Percentiles rank a stretch among this genome's conserved stretches.
phyloP scores from a whole-genome alignment of 352 stramenopile genomes.

The Pythium rhizo-oryzae region DNA sequence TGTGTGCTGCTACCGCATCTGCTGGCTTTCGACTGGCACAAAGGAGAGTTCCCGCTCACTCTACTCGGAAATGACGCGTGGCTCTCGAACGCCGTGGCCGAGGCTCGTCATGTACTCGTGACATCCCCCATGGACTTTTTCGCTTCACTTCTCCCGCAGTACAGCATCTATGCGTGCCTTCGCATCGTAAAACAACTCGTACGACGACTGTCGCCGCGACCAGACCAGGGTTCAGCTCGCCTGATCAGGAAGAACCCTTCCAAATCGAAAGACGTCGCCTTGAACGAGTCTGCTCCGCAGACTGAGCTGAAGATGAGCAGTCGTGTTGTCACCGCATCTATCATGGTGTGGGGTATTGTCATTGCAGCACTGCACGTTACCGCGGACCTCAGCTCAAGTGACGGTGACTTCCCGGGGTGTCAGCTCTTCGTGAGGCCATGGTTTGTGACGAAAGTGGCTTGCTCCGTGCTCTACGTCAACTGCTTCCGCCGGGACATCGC shows the following conservation, averaged over 20 bases:
- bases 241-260: too few relatives aligned
- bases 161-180: constrained; percentile 15
- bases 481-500: background rate
- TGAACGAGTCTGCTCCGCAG: too few relatives aligned
- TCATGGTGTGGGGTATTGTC: too few relatives aligned
- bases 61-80: constrained; percentile 18
- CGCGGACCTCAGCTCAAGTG: background rate
- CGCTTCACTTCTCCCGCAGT: constrained; percentile 19
- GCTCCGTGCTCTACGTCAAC: constrained; percentile 8
- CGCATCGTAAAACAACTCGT: constrained; percentile 5
- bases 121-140: constrained; percentile 18
- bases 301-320: too few relatives aligned
- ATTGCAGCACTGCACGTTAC: background rate
- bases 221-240: too few relatives aligned
- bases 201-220: background rate
- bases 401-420: background rate
- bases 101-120: constrained; percentile 23
- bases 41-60: background rate
- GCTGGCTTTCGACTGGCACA: constrained; percentile 3
- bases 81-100: constrained; percentile 14
- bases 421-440: constrained; percentile 12
- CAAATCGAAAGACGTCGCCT: too few relatives aligned
- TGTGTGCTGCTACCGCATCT: constrained; percentile 10
- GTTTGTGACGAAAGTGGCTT: background rate
- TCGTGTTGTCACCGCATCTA: too few relatives aligned